Base-by-base conservation (phyloP, 352 stramenopile genomes). In the Saprolegnia parasitica region DNA sequence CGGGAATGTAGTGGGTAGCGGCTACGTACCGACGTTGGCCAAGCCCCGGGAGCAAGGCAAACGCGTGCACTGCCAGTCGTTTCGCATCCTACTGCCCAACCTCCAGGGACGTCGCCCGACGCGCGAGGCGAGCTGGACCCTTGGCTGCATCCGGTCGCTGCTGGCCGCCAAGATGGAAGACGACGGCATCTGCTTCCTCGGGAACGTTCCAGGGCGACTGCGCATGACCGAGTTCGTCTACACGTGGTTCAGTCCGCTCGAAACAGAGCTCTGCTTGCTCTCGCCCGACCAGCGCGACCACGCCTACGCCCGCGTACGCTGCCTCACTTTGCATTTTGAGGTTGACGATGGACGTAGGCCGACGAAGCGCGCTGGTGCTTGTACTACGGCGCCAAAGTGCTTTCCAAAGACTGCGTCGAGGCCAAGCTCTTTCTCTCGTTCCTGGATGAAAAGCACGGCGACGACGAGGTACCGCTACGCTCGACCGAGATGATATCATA, bases 171-270 rank as follows among this genome's bases (percentile, higher is more conserved):
- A 98, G 66, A 79, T 89, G 60, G 74, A 88, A 11, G 89, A 96
- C 37, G 88, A 96, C 42, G 71, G 76, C 6, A 89, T 91, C 78
- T 86, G 78, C 56, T 78, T 79, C 39, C 75, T 76, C n/a, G 79
- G 72, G 8, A 78, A 71, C 0, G 80, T 88, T 45, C 76, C 81
- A 1, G 37, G 86, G 1, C 79, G 85, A 0, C 77, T 95, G n/a
- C 83, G 88, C 11, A 97, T 98, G 79, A 91, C 93, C 1, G 90
- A 98, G 74, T 98, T 96, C 72, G 88, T 96, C 1, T 98, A 98
- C 56, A 76, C 89, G 0, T 98, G 89, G 90, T 98, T 98, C 68
- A 79, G 88, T 18, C 91, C 88, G 0, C 90, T 47, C 4, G 62
- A 68, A 2, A 18, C n/a, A 13, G 45, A 61, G 20, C n/a, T 62